phyloP scores from a whole-genome alignment of 2,329 filamentous ascomycete species.

The Colletotrichum simmondsii region DNA sequence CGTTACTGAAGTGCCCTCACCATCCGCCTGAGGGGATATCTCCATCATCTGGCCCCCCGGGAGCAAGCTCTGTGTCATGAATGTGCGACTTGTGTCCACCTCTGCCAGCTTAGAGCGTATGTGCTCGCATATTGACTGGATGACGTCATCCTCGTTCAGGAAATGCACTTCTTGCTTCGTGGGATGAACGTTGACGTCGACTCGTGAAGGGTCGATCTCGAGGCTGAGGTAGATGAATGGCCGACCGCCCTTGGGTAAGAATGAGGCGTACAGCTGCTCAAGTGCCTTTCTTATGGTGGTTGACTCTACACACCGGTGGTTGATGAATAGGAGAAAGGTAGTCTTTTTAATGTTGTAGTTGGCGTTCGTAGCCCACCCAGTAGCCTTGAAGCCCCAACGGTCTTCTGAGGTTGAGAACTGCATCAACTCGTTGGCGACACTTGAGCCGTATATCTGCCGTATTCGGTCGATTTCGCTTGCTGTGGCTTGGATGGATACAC shows the following conservation, averaged over 20 bases:
- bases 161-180: conserved; percentile 98
- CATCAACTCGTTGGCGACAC: conserved; percentile 89
- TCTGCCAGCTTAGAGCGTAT: conserved; percentile 82
- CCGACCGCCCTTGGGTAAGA: conserved; percentile 92
- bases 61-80: conserved; percentile 91
- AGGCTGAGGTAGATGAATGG: conserved; percentile 94
- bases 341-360: conserved; percentile 96
- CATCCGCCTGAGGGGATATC: conserved; percentile 36
- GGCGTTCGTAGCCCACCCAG: conserved; percentile 87
- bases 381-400: conserved; percentile 85
- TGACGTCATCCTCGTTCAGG: conserved; percentile 96
- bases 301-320: conserved; percentile 93
- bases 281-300: conserved; percentile 87
- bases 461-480: conserved; percentile 85
- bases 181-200: conserved; percentile 97
- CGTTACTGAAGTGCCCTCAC: conserved; percentile 40
- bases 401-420: conserved; percentile 77
- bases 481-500: conserved; percentile 80
- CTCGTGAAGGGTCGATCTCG: conserved; percentile 89
- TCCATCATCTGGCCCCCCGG: conserved; percentile 66
- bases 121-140: conserved; percentile 83
- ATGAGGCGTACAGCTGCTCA: conserved; percentile 88
- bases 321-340: conserved; percentile 91
- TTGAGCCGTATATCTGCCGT: conserved; percentile 86
- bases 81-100: conserved; percentile 93